These are phyloP conservation scores for Xylaria longipes DNA, from an alignment of 495 filamentous ascomycete genomes.

Conservation along the genomic window DNA sequence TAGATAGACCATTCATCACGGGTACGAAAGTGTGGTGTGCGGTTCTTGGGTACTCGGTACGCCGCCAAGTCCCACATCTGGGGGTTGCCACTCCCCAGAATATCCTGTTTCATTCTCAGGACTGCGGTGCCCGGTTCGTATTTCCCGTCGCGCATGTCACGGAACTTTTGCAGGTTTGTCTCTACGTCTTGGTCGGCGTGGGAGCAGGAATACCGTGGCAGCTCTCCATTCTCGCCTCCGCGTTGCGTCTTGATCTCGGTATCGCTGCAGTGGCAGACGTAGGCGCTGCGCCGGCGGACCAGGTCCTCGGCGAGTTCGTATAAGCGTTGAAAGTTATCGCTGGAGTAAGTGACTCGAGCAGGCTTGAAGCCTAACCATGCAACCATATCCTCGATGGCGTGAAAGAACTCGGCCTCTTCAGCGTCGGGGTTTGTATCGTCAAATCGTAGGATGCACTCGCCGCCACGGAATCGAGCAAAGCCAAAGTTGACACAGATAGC, in stretches of 20 bases:
- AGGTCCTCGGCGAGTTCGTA: conserved; percentile 4
- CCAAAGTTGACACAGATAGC: conserved; percentile 4
- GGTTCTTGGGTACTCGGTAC: conserved; percentile 60
- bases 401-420: conserved; percentile 76
- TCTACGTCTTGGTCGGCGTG: not conserved
- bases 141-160: conserved; percentile 4
- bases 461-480: not conserved
- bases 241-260: conserved; percentile 35
- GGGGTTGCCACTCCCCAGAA: conserved; percentile 29
- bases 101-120: not conserved
- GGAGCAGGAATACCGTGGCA: not conserved
- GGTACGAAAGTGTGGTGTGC: conserved; percentile 73
- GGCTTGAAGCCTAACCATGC: conserved; percentile 81
- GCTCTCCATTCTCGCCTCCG: conserved; percentile 3
- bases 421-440: conserved; percentile 83
- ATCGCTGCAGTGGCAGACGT: conserved; percentile 63
- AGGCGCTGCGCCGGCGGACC: conserved; percentile 68
- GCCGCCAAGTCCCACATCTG: conserved; percentile 79
- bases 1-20: conserved; percentile 82
- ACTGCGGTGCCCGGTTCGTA: not conserved
- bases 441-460: conserved; percentile 48
- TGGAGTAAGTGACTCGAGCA: conserved; percentile 71
- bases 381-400: conserved; percentile 74
- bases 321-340: conserved; percentile 58
- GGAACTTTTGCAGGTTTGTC: not conserved